Evolutionary conservation across 108 stramenopile genomes (phyloP).

Genomic region (Schizochytrium sp.): DNA sequence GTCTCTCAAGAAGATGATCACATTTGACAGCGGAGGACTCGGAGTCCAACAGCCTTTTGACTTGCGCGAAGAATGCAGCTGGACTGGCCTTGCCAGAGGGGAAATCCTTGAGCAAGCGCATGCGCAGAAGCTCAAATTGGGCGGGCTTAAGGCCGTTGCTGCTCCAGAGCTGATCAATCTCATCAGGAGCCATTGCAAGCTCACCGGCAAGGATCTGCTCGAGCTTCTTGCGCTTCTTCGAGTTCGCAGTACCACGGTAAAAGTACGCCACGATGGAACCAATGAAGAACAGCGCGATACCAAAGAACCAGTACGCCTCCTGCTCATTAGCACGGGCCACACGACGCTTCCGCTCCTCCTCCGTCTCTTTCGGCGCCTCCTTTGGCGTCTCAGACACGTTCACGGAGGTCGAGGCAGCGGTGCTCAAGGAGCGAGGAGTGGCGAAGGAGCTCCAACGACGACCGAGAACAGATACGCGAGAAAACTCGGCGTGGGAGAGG

Average conservation of each 20-base stretch:
- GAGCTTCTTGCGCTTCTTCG: conserved; percentile 29
- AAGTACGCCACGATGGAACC: conserved; percentile 55
- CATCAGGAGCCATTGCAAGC: conserved; percentile 34
- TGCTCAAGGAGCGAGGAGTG: too few species aligned
- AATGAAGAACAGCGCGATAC: conserved; percentile 13
- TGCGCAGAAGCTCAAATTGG: conserved; percentile 51
- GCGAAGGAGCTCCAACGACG: too few species aligned
- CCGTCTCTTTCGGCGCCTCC: background rate
- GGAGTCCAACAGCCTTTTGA: background rate
- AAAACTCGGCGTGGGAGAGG: too few species aligned
- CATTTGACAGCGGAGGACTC: background rate
- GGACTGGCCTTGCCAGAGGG: conserved; percentile 42
- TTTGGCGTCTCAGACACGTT: too few species aligned
- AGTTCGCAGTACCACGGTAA: conserved; percentile 10
- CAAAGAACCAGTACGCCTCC: conserved; percentile 42
- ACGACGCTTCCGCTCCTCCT: conserved; percentile 10
- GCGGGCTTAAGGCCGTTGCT: background rate
- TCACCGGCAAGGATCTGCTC: background rate
- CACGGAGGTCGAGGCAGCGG: too few species aligned
- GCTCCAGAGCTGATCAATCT: conserved; percentile 49
- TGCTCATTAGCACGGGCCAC: background rate
- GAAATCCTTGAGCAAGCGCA: background rate
- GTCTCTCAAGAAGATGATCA: background rate
- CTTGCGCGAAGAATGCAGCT: conserved; percentile 29
- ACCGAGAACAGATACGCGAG: too few species aligned